phyloP scores from a whole-genome alignment of 495 filamentous ascomycete species.

The Podospora anserina region DNA sequence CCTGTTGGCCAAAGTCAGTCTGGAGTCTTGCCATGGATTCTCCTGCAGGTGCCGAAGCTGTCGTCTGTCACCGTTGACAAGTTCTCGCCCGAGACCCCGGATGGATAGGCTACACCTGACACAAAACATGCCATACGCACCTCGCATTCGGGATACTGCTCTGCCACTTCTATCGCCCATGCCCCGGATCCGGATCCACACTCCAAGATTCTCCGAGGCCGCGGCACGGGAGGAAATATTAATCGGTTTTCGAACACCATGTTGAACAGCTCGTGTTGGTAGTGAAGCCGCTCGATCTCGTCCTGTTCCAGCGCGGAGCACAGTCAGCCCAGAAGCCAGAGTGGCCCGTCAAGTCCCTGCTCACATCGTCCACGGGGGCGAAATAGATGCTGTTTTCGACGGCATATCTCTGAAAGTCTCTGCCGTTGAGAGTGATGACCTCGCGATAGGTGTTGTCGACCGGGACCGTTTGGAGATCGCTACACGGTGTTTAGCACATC shows the following conservation, averaged over 20 bases:
- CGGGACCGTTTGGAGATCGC: slow-evolving; percentile 40
- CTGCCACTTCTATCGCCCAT: slow-evolving; percentile 48
- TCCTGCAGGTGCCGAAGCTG: not conserved
- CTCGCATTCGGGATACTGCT: slow-evolving; percentile 69
- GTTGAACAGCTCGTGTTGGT: slow-evolving; percentile 67
- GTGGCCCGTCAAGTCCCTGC: slow-evolving; percentile 24
- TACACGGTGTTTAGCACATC: slow-evolving; percentile 26
- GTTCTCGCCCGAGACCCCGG: not conserved
- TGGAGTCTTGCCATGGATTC: not conserved
- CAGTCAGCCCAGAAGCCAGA: slow-evolving; percentile 13
- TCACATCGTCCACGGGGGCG: slow-evolving; percentile 82
- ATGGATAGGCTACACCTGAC: not conserved
- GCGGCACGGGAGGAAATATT: slow-evolving; percentile 71
- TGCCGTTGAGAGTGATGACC: slow-evolving; percentile 62
- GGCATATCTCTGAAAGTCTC: slow-evolving; percentile 70
- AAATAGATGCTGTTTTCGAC: slow-evolving; percentile 72
- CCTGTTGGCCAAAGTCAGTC: slow-evolving; percentile 44
- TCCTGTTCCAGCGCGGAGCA: slow-evolving; percentile 51
- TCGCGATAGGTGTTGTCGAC: slow-evolving; percentile 61
- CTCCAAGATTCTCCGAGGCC: slow-evolving; percentile 67
- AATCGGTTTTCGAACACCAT: slow-evolving; percentile 70
- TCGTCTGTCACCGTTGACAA: not conserved
- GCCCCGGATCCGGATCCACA: slow-evolving; percentile 67
- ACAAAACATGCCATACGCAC: slow-evolving; percentile 45
- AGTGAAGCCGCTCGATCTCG: slow-evolving; percentile 72